Percentiles rank a stretch among this genome's conserved stretches.
These are phyloP conservation scores for Clathrus columnatus DNA, from an alignment of 768 basidiomycete species.

Conservation along the genomic window DNA sequence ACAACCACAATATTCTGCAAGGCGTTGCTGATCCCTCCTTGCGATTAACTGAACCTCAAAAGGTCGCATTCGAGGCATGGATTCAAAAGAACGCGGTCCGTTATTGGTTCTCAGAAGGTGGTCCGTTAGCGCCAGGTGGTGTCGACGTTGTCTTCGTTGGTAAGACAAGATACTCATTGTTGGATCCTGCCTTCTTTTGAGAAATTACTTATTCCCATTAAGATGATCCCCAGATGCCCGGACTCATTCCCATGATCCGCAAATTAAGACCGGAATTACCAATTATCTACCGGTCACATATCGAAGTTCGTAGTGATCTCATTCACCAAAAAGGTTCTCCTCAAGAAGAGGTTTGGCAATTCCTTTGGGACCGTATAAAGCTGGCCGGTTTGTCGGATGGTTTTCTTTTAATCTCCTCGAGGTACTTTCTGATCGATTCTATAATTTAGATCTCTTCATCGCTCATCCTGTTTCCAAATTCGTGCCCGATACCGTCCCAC, in stretches of 20 bases:
- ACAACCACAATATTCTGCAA: slow-evolving; percentile 94
- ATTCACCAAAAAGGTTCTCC: slow-evolving; percentile 74
- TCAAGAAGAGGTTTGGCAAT: slow-evolving; percentile 90
- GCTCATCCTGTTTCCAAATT: slow-evolving; percentile 91
- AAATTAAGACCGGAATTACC: slow-evolving; percentile 77
- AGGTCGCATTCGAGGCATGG: slow-evolving; percentile 27
- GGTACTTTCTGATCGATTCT: background rate
- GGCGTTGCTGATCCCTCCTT: slow-evolving; percentile 77
- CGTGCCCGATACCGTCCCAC: slow-evolving; percentile 77
- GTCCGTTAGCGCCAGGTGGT: slow-evolving; percentile 73
- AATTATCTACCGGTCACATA: slow-evolving; percentile 91
- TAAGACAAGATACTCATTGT: slow-evolving; percentile 20
- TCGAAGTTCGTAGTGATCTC: slow-evolving; percentile 83
- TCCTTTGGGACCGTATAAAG: slow-evolving; percentile 88
- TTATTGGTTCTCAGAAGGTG: slow-evolving; percentile 75
- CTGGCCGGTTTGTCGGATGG: slow-evolving; percentile 87
- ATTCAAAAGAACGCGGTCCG: slow-evolving; percentile 59
- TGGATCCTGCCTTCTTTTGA: background rate
- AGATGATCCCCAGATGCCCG: slow-evolving; percentile 93
- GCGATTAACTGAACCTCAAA: slow-evolving; percentile 60
- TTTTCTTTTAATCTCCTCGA: slow-evolving; percentile 22
- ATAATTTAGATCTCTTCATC: slow-evolving; percentile 16
- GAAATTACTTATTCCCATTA: slow-evolving; percentile 9
- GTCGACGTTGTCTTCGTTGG: slow-evolving; percentile 88
- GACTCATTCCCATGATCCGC: slow-evolving; percentile 87